phyloP scores from a whole-genome alignment of 805 yeast species.

The Myxozyma sirexii region DNA sequence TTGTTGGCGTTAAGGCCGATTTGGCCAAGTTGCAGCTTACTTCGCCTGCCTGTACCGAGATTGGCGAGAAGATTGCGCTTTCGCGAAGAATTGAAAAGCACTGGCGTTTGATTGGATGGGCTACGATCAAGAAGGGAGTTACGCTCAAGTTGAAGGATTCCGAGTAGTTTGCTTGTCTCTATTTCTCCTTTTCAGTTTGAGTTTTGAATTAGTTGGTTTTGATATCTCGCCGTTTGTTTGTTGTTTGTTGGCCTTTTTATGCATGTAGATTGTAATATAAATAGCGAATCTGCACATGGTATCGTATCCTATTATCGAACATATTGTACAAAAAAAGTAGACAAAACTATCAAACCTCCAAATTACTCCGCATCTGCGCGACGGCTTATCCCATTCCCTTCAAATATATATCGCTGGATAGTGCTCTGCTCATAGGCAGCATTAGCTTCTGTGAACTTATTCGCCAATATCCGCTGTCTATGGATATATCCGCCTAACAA shows the following conservation, averaged over 20 bases:
- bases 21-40: slow-evolving; percentile 97
- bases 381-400: neutral
- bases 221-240: neutral
- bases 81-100: slow-evolving; percentile 99
- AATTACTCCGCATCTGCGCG: neutral
- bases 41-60: slow-evolving; percentile 98
- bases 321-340: neutral
- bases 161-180: neutral
- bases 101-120: slow-evolving; percentile 99
- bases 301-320: neutral
- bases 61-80: slow-evolving; percentile 96
- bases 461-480: slow-evolving; percentile 37
- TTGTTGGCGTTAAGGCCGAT: slow-evolving; percentile 96
- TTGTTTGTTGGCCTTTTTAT: neutral
- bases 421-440: slow-evolving; percentile 24
- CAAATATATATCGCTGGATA: slow-evolving; percentile 21
- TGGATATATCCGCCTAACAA: slow-evolving; percentile 45
- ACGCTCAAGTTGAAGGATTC: slow-evolving; percentile 28
- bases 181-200: neutral
- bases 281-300: neutral
- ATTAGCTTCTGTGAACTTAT: slow-evolving; percentile 30
- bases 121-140: slow-evolving; percentile 49
- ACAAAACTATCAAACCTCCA: neutral
- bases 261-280: slow-evolving; percentile 11
- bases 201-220: neutral